Evolutionary conservation across 768 basidiomycete species (phyloP).

Genomic region (Calocera cornea): DNA sequence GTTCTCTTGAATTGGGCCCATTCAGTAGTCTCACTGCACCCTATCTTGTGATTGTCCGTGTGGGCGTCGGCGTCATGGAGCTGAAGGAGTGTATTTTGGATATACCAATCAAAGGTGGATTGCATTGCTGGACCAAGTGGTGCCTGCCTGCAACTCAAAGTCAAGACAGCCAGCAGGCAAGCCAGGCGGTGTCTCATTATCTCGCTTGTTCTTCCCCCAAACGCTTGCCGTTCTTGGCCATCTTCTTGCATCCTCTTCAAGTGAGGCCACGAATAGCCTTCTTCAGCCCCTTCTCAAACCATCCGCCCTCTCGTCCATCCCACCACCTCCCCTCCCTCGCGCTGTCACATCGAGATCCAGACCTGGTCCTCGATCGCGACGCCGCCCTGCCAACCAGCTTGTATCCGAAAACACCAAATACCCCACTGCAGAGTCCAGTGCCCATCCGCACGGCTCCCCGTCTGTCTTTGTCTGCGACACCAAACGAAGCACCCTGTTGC

Average conservation of each 20-base stretch:
- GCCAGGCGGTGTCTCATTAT: no score
- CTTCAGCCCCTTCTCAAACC: not conserved
- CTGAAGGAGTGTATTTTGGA: not conserved
- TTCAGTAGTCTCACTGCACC: not conserved
- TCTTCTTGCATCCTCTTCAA: no score
- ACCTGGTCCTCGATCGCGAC: not conserved
- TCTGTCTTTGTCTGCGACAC: not conserved
- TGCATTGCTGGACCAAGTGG: not conserved
- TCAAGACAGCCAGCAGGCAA: no score
- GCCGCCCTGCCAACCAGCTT: not conserved
- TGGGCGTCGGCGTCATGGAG: not conserved
- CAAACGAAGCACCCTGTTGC: not conserved
- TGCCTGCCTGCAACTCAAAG: not conserved
- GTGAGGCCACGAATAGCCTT: no score
- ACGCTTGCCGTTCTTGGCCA: no score
- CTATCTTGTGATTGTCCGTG: not conserved
- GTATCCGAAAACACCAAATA: not conserved
- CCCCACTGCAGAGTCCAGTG: conserved; percentile 5
- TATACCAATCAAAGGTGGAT: not conserved
- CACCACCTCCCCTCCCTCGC: not conserved
- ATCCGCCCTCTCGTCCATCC: not conserved
- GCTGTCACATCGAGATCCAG: not conserved
- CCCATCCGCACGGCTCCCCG: not conserved
- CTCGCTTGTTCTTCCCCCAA: no score
- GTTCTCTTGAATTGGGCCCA: not conserved